phyloP scores from a whole-genome alignment of 257 asterid genomes.

The Lithospermum erythrorhizon region DNA sequence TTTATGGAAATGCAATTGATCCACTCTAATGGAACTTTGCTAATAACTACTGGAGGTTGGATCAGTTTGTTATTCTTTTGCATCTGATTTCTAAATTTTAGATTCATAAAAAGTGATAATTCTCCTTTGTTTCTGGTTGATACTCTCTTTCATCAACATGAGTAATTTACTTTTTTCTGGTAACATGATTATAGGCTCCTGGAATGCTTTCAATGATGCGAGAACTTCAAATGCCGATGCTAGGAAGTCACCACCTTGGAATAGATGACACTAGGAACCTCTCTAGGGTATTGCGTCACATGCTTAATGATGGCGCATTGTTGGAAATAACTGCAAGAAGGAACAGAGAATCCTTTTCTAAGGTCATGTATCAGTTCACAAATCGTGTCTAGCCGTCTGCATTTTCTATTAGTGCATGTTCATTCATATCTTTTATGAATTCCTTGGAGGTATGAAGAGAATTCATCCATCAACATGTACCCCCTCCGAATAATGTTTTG shows the following conservation, averaged over 20 bases:
- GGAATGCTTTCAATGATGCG: slow-evolving; percentile 96
- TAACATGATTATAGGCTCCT: slow-evolving; percentile 35
- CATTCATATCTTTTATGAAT: no score
- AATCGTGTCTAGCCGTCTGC: slow-evolving; percentile 38
- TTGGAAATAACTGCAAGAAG: slow-evolving; percentile 75
- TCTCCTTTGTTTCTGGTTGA: neutral
- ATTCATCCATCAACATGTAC: no score
- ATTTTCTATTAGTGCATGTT: neutral
- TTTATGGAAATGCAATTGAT: no score
- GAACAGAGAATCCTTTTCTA: slow-evolving; percentile 21
- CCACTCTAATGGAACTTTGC: no score
- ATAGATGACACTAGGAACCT: slow-evolving; percentile 78
- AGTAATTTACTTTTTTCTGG: neutral
- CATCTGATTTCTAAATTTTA: neutral
- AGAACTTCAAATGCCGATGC: slow-evolving; percentile 42
- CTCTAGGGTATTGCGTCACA: slow-evolving; percentile 57
- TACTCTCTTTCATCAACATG: neutral
- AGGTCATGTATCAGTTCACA: slow-evolving; percentile 42
- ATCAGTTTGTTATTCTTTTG: neutral
- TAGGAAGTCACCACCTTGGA: slow-evolving; percentile 92
- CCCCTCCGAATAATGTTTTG: no score
- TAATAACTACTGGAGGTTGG: no score
- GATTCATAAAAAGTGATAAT: neutral
- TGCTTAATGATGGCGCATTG: slow-evolving; percentile 81
- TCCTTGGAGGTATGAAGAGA: no score